phyloP scores from a whole-genome alignment of 495 filamentous ascomycete genomes.

The Talaromyces nanjingensis region DNA sequence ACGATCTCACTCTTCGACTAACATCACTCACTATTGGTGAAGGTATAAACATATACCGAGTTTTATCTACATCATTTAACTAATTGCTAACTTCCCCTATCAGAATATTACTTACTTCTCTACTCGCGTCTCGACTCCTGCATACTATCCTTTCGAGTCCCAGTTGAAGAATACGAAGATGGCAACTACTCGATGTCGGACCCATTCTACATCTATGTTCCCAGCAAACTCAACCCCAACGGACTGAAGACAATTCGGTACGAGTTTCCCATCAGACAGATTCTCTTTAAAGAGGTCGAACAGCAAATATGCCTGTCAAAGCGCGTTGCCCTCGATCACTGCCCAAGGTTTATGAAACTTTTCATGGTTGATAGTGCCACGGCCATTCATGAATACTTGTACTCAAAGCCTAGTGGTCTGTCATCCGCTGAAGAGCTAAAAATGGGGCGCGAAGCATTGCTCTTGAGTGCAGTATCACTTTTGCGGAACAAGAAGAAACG shows the following conservation, averaged over 20 bases:
- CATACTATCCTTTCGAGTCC: constrained; percentile 30
- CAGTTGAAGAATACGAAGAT: constrained; percentile 14
- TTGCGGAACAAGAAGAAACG: not conserved
- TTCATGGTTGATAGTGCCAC: constrained; percentile 29
- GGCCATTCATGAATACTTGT: constrained; percentile 28
- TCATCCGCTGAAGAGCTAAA: constrained; percentile 36
- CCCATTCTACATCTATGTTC: constrained; percentile 33
- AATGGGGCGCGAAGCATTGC: constrained; percentile 11
- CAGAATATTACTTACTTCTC: constrained; percentile 29
- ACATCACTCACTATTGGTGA: constrained; percentile 23
- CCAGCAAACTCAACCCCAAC: constrained; percentile 10
- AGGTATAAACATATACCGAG: constrained; percentile 17
- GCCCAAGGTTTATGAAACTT: constrained; percentile 26
- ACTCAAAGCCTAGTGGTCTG: constrained; percentile 10
- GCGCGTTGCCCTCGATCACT: not conserved
- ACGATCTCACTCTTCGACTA: constrained; percentile 37
- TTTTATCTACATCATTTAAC: not conserved
- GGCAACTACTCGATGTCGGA: constrained; percentile 20
- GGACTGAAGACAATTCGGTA: constrained; percentile 1
- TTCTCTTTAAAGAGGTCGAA: constrained; percentile 30
- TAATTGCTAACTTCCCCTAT: constrained; percentile 6
- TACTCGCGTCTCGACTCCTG: constrained; percentile 37
- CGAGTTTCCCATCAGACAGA: constrained; percentile 17
- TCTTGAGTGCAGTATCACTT: constrained; percentile 8
- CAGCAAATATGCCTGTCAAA: constrained; percentile 10